Conservation (phyloP, 2,329 filamentous ascomycete genomes). For the Cladosporium sp. region DNA sequence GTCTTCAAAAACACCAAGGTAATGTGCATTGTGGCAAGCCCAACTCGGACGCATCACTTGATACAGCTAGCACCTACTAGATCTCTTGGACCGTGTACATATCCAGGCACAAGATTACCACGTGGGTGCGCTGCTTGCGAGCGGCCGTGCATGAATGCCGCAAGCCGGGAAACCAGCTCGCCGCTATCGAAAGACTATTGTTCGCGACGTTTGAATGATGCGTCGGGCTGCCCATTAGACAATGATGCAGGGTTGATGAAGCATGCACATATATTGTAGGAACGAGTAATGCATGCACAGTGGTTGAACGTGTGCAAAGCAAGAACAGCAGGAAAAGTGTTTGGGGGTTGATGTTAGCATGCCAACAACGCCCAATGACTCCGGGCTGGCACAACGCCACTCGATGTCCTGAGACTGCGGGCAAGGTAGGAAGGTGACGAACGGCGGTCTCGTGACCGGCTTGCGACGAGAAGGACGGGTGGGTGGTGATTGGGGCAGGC, state of each 20-base stretch:
- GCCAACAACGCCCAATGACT: background rate
- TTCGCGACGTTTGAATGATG: background rate
- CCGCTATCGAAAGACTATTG: constrained; percentile 10
- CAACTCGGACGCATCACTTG: background rate
- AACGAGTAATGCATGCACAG: background rate
- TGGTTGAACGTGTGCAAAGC: constrained; percentile 9
- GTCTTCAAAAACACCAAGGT: background rate
- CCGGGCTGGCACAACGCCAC: background rate
- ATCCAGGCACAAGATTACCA: background rate
- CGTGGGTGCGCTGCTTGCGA: constrained; percentile 1
- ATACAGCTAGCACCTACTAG: constrained; percentile 3
- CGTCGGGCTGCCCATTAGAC: background rate
- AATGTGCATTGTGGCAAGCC: background rate
- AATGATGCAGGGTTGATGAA: background rate
- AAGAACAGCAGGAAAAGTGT: background rate
- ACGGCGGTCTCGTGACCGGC: constrained; percentile 16
- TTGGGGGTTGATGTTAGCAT: background rate
- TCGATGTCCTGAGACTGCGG: background rate
- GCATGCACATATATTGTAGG: background rate
- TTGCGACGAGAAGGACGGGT: constrained; percentile 10
- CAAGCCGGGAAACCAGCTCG: constrained; percentile 6
- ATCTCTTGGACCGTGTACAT: background rate
- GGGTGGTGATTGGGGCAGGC: background rate
- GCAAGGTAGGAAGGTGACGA: background rate
- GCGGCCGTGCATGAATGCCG: constrained; percentile 5